Conservation (phyloP, 768 basidiomycete genomes). For the Daedaleopsis sinensis region DNA sequence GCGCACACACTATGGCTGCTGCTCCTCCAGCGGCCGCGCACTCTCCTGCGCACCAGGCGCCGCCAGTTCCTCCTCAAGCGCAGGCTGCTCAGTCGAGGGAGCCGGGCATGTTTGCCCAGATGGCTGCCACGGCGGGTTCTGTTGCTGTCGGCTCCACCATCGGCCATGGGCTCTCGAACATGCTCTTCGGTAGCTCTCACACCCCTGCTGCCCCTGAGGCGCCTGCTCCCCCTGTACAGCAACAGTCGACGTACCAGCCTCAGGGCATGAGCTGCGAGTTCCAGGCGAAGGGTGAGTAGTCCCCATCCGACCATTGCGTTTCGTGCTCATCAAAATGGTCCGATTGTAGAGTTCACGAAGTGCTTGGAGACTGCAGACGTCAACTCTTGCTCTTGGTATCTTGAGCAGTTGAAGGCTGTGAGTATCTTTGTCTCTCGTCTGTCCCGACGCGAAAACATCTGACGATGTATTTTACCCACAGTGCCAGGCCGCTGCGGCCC, state of each 20-base stretch:
- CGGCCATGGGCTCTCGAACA: constrained; percentile 86
- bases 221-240: constrained; percentile 51
- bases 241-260: constrained; percentile 47
- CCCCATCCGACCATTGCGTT: constrained; percentile 1
- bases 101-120: constrained; percentile 79
- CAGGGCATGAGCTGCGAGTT: constrained; percentile 66
- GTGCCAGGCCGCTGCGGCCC: constrained; percentile 79
- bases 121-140: constrained; percentile 90
- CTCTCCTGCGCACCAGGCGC: constrained; percentile 38
- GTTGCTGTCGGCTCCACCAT: constrained; percentile 88
- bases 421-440: constrained; percentile 34
- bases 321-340: neutral
- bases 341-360: constrained; percentile 69
- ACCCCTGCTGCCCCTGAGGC: constrained; percentile 45
- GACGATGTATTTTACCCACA: constrained; percentile 31
- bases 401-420: constrained; percentile 87
- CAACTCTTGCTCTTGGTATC: constrained; percentile 82
- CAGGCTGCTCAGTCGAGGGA: constrained; percentile 39
- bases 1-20: constrained; percentile 53
- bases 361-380: constrained; percentile 85
- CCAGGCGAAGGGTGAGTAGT: constrained; percentile 74
- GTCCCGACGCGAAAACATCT: neutral
- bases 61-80: constrained; percentile 36
- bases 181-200: constrained; percentile 81
- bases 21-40: constrained; percentile 41